These are phyloP conservation scores for Stephania japonica DNA, from an alignment of 164 flowering plant genomes.

Conservation along the genomic window DNA sequence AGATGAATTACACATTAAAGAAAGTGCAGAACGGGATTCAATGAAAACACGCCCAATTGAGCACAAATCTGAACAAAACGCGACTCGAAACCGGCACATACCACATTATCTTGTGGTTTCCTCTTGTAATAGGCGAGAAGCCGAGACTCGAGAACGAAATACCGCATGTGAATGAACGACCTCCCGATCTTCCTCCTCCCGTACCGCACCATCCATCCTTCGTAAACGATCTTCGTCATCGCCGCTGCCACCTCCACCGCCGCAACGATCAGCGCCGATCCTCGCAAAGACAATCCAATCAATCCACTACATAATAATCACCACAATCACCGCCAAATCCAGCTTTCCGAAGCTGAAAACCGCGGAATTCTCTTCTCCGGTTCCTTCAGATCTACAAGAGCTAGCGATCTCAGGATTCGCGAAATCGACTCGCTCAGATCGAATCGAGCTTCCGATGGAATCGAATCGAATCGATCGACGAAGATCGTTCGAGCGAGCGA, in stretches of 20 bases:
- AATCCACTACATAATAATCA: conserved; percentile 6
- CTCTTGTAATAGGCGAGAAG: conserved; percentile 93
- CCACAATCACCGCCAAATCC: neutral
- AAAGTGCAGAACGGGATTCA: too few relatives aligned
- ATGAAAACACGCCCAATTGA: too few relatives aligned
- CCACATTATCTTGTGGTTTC: conserved; percentile 96
- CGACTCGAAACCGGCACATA: conserved; percentile 13
- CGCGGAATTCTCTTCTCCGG: neutral
- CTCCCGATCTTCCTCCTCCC: conserved; percentile 97
- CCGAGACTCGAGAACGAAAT: conserved; percentile 86
- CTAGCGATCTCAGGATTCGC: neutral
- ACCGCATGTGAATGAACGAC: conserved; percentile 93
- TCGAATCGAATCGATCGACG: neutral
- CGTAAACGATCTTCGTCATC: conserved; percentile 80
- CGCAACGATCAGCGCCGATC: neutral
- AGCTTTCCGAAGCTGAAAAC: neutral
- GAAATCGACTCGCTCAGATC: neutral
- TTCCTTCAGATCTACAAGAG: conserved; percentile 7
- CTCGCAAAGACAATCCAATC: neutral
- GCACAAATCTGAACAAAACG: neutral
- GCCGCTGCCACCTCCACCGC: conserved; percentile 6
- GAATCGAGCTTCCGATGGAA: too few relatives aligned
- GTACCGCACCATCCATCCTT: conserved; percentile 99
- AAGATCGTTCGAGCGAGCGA: neutral
- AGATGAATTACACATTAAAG: too few relatives aligned